Conservation (phyloP, 305 asterid species). For the Fraxinus sp. region DNA sequence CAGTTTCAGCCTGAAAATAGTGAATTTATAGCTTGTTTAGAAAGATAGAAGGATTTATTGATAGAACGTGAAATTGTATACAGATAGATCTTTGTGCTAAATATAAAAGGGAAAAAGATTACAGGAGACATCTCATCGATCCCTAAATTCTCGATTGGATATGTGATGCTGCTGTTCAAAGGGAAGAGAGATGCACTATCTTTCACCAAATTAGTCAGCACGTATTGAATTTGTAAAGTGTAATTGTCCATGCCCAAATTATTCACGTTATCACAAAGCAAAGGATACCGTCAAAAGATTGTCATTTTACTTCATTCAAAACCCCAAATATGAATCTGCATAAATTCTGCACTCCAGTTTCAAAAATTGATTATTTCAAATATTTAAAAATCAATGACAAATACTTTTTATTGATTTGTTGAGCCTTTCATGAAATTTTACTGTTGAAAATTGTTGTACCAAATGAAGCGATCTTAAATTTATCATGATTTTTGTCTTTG, state of each 20-base stretch:
- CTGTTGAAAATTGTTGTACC: background rate
- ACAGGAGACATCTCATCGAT: background rate
- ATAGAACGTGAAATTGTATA: background rate
- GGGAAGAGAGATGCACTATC: background rate
- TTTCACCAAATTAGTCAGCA: background rate
- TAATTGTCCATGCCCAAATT: background rate
- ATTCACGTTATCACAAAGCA: constrained; percentile 12
- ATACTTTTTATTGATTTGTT: background rate
- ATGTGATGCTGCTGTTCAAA: background rate
- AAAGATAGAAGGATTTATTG: background rate
- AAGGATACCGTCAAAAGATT: background rate
- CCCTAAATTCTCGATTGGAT: background rate
- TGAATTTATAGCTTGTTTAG: background rate
- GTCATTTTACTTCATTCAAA: background rate
- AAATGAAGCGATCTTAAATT: constrained; percentile 4
- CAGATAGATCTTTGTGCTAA: constrained; percentile 11
- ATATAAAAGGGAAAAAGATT: constrained; percentile 10
- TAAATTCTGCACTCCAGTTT: background rate
- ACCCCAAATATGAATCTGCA: constrained; percentile 4
- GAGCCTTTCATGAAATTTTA: constrained; percentile 1
- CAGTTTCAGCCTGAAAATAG: constrained; percentile 17
- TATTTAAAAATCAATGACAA: background rate
- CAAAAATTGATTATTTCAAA: background rate
- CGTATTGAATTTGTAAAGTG: background rate
- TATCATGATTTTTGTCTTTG: background rate